phyloP scores from a whole-genome alignment of 2,329 filamentous ascomycete genomes.

The Stachybotrys echinatus region DNA sequence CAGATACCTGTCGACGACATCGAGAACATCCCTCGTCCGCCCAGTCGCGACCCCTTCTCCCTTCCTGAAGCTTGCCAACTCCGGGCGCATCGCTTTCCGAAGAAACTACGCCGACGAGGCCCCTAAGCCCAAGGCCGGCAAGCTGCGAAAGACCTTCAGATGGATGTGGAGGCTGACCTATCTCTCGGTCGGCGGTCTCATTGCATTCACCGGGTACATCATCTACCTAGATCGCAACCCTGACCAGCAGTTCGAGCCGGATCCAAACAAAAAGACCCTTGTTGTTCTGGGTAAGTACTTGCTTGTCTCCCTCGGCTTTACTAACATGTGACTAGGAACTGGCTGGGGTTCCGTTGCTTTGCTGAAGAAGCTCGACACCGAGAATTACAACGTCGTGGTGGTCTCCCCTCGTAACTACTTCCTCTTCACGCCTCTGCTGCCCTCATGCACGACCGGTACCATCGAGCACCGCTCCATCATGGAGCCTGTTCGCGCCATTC shows the following conservation, averaged over 20 bases:
- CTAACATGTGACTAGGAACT: constrained; percentile 57
- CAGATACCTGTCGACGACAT: constrained; percentile 26
- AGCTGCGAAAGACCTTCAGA: constrained; percentile 64
- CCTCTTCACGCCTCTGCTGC: constrained; percentile 95
- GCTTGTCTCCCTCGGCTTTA: neutral
- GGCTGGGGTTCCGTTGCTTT: constrained; percentile 95
- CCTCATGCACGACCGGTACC: constrained; percentile 93
- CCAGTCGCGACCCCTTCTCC: constrained; percentile 21
- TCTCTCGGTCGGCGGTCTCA: constrained; percentile 62
- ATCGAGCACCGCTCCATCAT: constrained; percentile 99
- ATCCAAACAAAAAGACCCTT: constrained; percentile 92
- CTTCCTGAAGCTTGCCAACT: constrained; percentile 26
- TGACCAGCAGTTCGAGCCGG: constrained; percentile 68
- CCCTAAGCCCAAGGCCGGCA: constrained; percentile 45
- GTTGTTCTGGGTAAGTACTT: constrained; percentile 75
- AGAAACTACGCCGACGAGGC: constrained; percentile 47
- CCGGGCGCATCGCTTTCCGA: constrained; percentile 34
- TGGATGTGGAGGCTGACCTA: constrained; percentile 84
- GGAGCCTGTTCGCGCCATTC: constrained; percentile 95
- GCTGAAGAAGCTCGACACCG: constrained; percentile 96
- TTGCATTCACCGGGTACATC: constrained; percentile 70
- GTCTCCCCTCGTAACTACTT: constrained; percentile 99
- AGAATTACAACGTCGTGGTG: constrained; percentile 98
- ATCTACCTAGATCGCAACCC: constrained; percentile 83
- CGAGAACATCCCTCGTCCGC: constrained; percentile 15